These are phyloP conservation scores for Vigna mungo DNA, from an alignment of 306 rosid species.

Conservation along the genomic window DNA sequence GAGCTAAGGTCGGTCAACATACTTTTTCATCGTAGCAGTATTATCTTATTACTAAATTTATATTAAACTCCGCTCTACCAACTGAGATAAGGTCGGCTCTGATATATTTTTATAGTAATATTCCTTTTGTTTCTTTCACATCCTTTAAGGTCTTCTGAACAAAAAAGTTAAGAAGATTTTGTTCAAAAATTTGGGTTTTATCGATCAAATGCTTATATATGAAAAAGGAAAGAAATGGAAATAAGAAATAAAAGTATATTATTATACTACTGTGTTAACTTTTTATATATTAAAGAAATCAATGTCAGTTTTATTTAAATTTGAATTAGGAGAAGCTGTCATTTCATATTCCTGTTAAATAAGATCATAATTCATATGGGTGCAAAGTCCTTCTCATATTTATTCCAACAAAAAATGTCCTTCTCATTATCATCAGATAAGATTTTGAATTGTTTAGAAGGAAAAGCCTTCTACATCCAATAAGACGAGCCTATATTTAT, in stretches of 20 bases:
- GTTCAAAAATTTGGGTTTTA: background rate
- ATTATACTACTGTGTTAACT: no score
- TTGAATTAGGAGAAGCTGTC: background rate
- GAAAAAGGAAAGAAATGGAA: background rate
- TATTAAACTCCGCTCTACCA: slow-evolving; percentile 54
- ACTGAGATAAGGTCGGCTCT: slow-evolving; percentile 45
- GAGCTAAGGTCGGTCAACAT: slow-evolving; percentile 29
- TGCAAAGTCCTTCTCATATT: background rate
- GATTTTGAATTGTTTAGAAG: background rate
- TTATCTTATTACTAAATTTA: no score
- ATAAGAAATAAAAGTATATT: background rate
- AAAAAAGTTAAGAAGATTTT: background rate
- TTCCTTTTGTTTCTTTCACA: accelerated
- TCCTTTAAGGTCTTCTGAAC: background rate
- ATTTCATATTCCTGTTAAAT: slow-evolving; percentile 3
- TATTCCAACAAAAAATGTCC: background rate
- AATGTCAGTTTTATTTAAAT: background rate
- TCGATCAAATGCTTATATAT: background rate
- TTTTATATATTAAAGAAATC: background rate
- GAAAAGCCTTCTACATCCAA: background rate
- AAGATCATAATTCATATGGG: background rate
- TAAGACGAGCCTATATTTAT: background rate
- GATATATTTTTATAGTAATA: accelerated
- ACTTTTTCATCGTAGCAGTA: no score
- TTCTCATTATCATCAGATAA: background rate